Conservation (phyloP, 2,329 filamentous ascomycete species). For the Aurifilum marmelostoma region DNA sequence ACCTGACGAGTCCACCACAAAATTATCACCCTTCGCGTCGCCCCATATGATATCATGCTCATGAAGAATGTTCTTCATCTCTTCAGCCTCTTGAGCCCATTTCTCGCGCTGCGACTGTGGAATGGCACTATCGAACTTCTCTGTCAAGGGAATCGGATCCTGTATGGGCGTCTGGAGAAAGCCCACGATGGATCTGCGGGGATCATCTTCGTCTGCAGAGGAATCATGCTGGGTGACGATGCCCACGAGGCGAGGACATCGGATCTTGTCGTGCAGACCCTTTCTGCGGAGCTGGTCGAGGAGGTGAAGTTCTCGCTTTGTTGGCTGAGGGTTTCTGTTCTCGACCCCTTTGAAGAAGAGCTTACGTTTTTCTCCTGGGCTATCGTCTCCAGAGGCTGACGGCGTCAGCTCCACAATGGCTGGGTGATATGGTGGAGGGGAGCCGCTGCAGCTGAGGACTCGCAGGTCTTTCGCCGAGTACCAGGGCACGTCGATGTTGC, state of each 20-base stretch:
- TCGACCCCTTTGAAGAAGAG: slow-evolving; percentile 22
- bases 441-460: slow-evolving; percentile 9
- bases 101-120: slow-evolving; percentile 11
- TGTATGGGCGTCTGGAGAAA: slow-evolving; percentile 19
- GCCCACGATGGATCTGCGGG: slow-evolving; percentile 17
- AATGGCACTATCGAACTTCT: slow-evolving; percentile 12
- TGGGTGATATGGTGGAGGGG: slow-evolving; percentile 17
- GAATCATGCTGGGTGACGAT: slow-evolving; percentile 6
- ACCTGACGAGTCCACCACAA: slow-evolving; percentile 36
- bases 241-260: slow-evolving; percentile 14
- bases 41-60: slow-evolving; percentile 35
- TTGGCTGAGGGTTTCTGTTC: slow-evolving; percentile 18
- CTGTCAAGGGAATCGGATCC: slow-evolving; percentile 12
- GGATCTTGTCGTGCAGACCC: slow-evolving; percentile 1
- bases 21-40: slow-evolving; percentile 38
- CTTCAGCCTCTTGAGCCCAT: slow-evolving; percentile 17
- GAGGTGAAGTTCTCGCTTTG: slow-evolving; percentile 15
- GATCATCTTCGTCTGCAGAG: background rate
- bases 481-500: slow-evolving; percentile 19
- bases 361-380: background rate
- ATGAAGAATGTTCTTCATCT: slow-evolving; percentile 1
- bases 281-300: slow-evolving; percentile 8
- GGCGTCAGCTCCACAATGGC: slow-evolving; percentile 1
- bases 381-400: background rate
- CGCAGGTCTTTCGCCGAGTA: slow-evolving; percentile 8